Percentiles rank a stretch among this genome's conserved stretches.
Conservation (phyloP, 106 monocot genomes). For the Phalaenopsis equestris region DNA sequence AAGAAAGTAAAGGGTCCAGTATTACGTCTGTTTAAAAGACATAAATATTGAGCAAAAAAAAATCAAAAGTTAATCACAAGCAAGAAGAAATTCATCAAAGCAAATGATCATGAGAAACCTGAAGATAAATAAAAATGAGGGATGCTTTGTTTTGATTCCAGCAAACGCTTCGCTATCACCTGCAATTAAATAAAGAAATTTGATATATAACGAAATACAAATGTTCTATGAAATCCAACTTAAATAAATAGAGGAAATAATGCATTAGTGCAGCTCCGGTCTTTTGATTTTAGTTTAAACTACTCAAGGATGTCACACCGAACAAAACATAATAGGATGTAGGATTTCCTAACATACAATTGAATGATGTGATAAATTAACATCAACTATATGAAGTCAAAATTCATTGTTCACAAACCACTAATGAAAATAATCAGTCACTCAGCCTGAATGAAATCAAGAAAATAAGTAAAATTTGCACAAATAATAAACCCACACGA, state of each 20-base stretch:
- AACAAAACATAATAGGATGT: too few relatives aligned
- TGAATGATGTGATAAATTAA: too few relatives aligned
- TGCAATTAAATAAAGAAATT: neutral
- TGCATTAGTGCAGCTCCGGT: too few relatives aligned
- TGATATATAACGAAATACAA: neutral
- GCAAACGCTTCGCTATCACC: slow-evolving; percentile 74
- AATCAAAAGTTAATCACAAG: neutral
- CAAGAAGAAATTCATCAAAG: neutral
- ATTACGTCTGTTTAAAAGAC: slow-evolving; percentile 56
- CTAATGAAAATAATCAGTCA: too few relatives aligned
- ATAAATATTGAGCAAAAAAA: slow-evolving; percentile 11
- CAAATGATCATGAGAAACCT: slow-evolving; percentile 33
- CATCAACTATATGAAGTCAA: too few relatives aligned
- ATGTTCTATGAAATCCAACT: neutral
- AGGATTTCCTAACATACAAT: too few relatives aligned
- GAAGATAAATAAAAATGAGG: slow-evolving; percentile 92
- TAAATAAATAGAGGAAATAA: neutral
- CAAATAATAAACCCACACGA: too few relatives aligned
- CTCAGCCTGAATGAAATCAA: too few relatives aligned
- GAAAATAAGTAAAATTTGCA: too few relatives aligned
- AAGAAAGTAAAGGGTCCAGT: slow-evolving; percentile 72
- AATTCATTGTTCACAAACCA: too few relatives aligned
- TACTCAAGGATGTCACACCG: neutral
- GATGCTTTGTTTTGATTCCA: slow-evolving; percentile 84
- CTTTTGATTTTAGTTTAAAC: neutral